Evolutionary conservation across 441 rosid species (phyloP), one percentile per base, ranked within the genome.

Genomic region (Euphorbia corollata): DNA sequence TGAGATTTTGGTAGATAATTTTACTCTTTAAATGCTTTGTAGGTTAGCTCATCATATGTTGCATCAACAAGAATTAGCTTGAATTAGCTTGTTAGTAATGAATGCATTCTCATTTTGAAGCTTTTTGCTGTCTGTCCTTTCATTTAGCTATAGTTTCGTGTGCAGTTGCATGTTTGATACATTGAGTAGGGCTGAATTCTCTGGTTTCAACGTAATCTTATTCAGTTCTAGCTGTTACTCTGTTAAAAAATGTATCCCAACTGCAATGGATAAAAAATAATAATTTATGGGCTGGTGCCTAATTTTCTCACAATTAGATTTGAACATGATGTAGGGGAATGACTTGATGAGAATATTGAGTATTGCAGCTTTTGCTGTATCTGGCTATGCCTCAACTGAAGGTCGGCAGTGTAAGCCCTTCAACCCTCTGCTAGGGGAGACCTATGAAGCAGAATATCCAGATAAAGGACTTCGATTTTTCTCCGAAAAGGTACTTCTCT

Each of bases 371-470:
- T 92, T 90, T 85, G 98, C 97, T 78, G 94, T 92, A 67, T 92
- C 98, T 73, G 94, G 97, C 64, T 92, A 92, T 80, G 90, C 98
- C 60, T 92, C 96, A 64, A 90, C 98, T n/a, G 96, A 92, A 84
- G 98, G 97, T 53, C 83, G 98, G 71, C 97, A 92, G 73, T 92
- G 98, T 78, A 92, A 92, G 68, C 98, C 98, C 58, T 92, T 92
- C 77, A 92, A 92, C 74, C 98, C 98, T 73, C 89, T 92, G 19
- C 96, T 92, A 59, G 97, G 98, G 2, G 96, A 92, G 80, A 92
- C 98, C 36, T 92, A 90, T 39, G 98, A 92, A 74, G 98, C 97
- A 75, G 94, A 92, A 76, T 90, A 90, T 64, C 94, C 96, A 6
- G 98, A 92, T 79, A 92, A 90, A 87, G 98, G 98, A 68, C 92